Percentiles rank a stretch among this genome's conserved stretches.
These are phyloP conservation scores for Psilocybe cubensis DNA, from an alignment of 768 basidiomycete species.

Conservation along the genomic window DNA sequence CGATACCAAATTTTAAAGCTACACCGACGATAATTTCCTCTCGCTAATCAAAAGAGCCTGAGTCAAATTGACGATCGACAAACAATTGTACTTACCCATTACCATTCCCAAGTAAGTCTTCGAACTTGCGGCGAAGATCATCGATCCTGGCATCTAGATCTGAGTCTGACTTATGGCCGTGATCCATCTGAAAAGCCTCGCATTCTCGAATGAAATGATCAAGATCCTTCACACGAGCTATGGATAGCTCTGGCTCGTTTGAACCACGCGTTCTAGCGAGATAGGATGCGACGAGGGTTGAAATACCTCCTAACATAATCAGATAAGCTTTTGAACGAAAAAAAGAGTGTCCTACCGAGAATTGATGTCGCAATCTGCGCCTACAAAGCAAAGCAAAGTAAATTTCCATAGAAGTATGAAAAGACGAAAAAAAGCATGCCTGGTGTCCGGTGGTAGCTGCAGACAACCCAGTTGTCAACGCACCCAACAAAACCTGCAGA, in stretches of 20 bases:
- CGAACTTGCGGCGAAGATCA: constrained; percentile 24
- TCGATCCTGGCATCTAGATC: constrained; percentile 36
- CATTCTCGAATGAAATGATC: constrained; percentile 70
- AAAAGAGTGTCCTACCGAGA: constrained; percentile 31
- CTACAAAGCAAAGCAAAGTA: constrained; percentile 24
- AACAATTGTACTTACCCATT: constrained; percentile 27
- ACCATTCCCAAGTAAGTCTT: constrained; percentile 33
- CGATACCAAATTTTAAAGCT: too few relatives aligned
- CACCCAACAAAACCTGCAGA: constrained; percentile 65
- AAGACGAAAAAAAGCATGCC: constrained; percentile 26
- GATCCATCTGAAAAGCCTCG: constrained; percentile 59
- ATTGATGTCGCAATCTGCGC: constrained; percentile 39
- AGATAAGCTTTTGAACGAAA: neutral
- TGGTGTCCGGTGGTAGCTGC: constrained; percentile 43
- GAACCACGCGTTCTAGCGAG: constrained; percentile 72
- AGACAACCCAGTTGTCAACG: constrained; percentile 68
- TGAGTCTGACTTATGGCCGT: constrained; percentile 43
- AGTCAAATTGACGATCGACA: too few relatives aligned
- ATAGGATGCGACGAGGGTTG: constrained; percentile 73
- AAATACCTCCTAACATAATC: constrained; percentile 53
- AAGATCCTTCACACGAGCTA: constrained; percentile 57
- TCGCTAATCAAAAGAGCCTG: neutral
- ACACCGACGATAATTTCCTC: neutral
- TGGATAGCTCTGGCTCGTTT: constrained; percentile 70
- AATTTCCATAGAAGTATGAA: neutral